These are phyloP conservation scores for Dendrocalamus sinicus DNA, from an alignment of 176 grass and related monocot genomes.

Conservation along the genomic window DNA sequence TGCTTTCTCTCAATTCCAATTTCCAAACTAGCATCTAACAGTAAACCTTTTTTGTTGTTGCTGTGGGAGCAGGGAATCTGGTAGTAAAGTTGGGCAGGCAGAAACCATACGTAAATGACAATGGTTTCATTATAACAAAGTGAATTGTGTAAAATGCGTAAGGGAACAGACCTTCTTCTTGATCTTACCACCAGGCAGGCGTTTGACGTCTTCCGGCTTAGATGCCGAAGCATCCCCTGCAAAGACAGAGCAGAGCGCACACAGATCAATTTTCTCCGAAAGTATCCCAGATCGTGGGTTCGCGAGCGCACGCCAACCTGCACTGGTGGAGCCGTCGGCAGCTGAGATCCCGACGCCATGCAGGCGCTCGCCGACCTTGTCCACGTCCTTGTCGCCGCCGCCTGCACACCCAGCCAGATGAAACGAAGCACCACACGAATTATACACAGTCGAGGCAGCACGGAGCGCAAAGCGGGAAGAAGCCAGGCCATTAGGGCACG, in stretches of 20 bases:
- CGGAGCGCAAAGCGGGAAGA: neutral
- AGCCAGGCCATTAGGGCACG: neutral
- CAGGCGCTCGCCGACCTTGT: slow-evolving; percentile 73
- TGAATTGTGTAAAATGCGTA: neutral
- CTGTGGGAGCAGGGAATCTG: neutral
- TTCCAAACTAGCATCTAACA: neutral
- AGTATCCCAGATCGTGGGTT: neutral
- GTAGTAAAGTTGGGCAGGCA: neutral
- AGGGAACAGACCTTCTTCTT: slow-evolving; percentile 86
- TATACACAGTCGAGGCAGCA: neutral
- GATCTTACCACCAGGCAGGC: slow-evolving; percentile 93
- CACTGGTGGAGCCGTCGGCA: slow-evolving; percentile 43
- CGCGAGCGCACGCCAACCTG: slow-evolving; percentile 18
- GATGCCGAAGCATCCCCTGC: slow-evolving; percentile 74
- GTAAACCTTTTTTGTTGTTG: neutral
- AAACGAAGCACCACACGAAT: slow-evolving; percentile 20
- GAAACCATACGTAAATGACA: neutral
- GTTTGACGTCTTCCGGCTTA: slow-evolving; percentile 84
- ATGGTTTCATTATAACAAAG: neutral
- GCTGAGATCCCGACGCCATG: slow-evolving; percentile 80
- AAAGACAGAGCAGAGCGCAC: neutral
- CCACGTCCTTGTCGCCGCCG: slow-evolving; percentile 62
- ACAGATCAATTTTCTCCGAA: neutral
- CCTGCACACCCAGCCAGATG: slow-evolving; percentile 46
- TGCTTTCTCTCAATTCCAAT: neutral